These are phyloP conservation scores for Arthrinium puccinioides DNA, from an alignment of 2,329 filamentous ascomycete species.

Conservation along the genomic window DNA sequence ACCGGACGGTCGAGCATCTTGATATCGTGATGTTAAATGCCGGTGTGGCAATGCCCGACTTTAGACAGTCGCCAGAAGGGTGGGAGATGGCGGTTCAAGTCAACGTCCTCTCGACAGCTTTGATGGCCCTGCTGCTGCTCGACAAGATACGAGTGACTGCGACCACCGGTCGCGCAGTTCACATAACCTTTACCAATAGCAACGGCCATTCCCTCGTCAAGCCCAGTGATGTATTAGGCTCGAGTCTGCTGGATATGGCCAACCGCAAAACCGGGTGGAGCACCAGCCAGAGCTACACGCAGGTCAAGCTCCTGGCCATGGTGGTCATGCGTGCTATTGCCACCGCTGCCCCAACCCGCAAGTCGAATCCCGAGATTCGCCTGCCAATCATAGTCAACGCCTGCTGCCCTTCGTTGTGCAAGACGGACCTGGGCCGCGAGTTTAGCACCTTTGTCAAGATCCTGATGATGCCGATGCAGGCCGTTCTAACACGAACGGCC, in stretches of 20 bases:
- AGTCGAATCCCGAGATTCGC: too few relatives aligned
- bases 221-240: background rate
- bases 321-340: background rate
- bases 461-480: background rate
- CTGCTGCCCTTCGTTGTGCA: background rate
- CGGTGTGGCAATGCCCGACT: too few relatives aligned
- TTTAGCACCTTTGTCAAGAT: background rate
- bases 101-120: constrained; percentile 5
- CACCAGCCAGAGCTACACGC: background rate
- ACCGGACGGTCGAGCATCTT: constrained; percentile 26
- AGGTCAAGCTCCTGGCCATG: background rate
- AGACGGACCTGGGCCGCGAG: background rate
- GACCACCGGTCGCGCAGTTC: background rate
- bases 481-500: background rate
- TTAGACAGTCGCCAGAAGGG: background rate
- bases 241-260: background rate
- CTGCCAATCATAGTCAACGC: background rate
- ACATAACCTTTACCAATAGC: constrained; percentile 6
- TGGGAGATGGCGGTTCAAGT: constrained; percentile 4
- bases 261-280: background rate
- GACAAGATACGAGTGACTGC: constrained; percentile 2
- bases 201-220: constrained; percentile 1
- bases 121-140: constrained; percentile 5
- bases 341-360: too few relatives aligned
- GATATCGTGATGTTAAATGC: constrained; percentile 37